These are phyloP conservation scores for Microdochium nivale DNA, from an alignment of 2,329 filamentous ascomycete genomes.

Conservation along the genomic window DNA sequence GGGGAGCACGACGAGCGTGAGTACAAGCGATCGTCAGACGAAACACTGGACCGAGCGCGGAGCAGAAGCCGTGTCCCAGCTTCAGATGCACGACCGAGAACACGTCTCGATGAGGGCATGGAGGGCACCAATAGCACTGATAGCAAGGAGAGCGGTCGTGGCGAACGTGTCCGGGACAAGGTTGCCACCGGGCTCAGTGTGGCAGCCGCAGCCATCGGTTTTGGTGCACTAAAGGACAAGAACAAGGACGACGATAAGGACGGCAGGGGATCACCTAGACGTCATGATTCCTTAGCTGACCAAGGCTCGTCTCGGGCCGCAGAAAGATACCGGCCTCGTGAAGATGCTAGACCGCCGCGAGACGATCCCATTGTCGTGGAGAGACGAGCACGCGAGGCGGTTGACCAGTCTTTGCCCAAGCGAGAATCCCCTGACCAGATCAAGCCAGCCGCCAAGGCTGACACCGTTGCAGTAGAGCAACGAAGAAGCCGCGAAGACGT, in stretches of 20 bases:
- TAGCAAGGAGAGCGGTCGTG: constrained; percentile 27
- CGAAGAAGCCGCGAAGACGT: not conserved
- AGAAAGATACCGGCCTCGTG: constrained; percentile 12
- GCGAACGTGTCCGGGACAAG: constrained; percentile 37
- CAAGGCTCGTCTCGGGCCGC: constrained; percentile 9
- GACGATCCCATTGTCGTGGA: constrained; percentile 14
- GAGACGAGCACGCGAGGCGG: constrained; percentile 3
- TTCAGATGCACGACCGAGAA: constrained; percentile 9
- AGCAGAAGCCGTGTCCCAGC: constrained; percentile 11
- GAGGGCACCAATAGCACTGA: constrained; percentile 22
- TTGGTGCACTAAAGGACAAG: constrained; percentile 29
- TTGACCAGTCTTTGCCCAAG: constrained; percentile 7
- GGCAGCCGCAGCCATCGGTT: constrained; percentile 38
- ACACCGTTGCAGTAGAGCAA: not conserved
- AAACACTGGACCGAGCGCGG: constrained; percentile 15
- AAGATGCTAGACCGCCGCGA: not conserved
- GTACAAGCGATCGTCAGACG: constrained; percentile 17
- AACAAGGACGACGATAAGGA: constrained; percentile 26
- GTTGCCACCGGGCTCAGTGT: constrained; percentile 37
- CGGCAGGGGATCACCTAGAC: constrained; percentile 17
- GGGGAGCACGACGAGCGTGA: constrained; percentile 21
- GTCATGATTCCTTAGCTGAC: constrained; percentile 17
- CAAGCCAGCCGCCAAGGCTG: constrained; percentile 1
- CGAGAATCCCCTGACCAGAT: constrained; percentile 11
- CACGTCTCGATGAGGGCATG: constrained; percentile 15